A percentile compares a stretch with the other conserved stretches of the same genome.
Evolutionary conservation across 495 filamentous ascomycete species (phyloP).

Genomic region (Cenococcum geophilum): DNA sequence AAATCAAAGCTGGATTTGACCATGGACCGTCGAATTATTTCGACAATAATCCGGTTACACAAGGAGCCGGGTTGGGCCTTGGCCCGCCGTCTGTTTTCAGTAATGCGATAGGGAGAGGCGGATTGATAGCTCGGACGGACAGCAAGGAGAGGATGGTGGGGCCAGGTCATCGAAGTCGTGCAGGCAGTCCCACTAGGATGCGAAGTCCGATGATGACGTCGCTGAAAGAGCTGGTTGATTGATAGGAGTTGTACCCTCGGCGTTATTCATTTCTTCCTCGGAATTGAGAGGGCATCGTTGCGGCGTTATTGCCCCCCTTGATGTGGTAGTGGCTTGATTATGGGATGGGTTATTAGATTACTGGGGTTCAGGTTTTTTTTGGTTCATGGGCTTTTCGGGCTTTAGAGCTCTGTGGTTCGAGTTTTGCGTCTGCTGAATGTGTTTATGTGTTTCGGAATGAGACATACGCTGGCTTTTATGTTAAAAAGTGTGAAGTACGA

Average conservation of each 20-base stretch:
- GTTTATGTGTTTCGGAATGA: too few relatives aligned
- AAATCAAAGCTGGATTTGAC: constrained; percentile 56
- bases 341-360: too few relatives aligned
- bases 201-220: constrained; percentile 56
- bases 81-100: constrained; percentile 17
- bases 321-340: too few relatives aligned
- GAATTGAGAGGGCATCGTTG: too few relatives aligned
- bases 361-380: too few relatives aligned
- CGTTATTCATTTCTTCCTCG: background rate
- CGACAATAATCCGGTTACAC: constrained; percentile 22
- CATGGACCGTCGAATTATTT: constrained; percentile 50
- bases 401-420: too few relatives aligned
- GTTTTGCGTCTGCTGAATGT: too few relatives aligned
- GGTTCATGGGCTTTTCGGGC: too few relatives aligned
- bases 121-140: constrained; percentile 71
- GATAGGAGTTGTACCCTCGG: background rate
- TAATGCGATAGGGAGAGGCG: constrained; percentile 63
- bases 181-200: constrained; percentile 57
- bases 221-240: constrained; percentile 12
- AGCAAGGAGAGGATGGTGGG: constrained; percentile 64
- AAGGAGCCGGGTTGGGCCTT: constrained; percentile 29
- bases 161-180: constrained; percentile 52
- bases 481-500: too few relatives aligned
- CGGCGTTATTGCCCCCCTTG: too few relatives aligned
- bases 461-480: too few relatives aligned